Base-by-base conservation (phyloP, 371 early-diverging fungal species). In the Rhizopus microsporus region DNA sequence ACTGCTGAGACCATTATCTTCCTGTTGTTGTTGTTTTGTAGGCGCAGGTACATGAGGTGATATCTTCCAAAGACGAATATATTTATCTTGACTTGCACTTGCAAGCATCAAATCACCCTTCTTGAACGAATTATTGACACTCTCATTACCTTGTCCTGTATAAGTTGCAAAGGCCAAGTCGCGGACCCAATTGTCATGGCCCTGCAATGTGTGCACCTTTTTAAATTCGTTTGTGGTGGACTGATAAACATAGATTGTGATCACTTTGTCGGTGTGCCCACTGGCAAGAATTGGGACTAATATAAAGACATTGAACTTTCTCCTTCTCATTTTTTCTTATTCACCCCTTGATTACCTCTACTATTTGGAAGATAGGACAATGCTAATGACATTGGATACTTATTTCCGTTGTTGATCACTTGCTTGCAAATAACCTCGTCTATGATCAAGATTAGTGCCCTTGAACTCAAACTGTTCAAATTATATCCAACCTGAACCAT, bases 161-260 rank as follows among this genome's bases (percentile, higher is more conserved):
- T 82, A 88, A 7, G 84, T 86, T 0, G 87, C 87, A 56, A 93
- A 88, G 5, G 89, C 80, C 45, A 96, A 64, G 7, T 91, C 83
- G 4, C 94, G 87, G 23, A 96, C 87, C 98, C 98, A 97, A 62
- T 94, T 93, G 16, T 92, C 90, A 65, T 97, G 98, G 1, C 97
- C 98, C 40, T 86, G 83, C 13, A 97, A 75, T 7, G 82, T 67
- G 47, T 91, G 72, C 4, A 75, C 70, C 47, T 85, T 79, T 39
- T 66, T 71, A 69, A 94, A 95, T 77, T 84, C 53, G 3, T 57
- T 49, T 29, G 33, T 42, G 16, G 54, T 61, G 17, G 57, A 16
- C 46, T 68, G 67, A 51, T 67, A 67, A 16, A 78, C 64, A 57
- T 83, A 93, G n/a, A 92, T 66, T n/a, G 78, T 74, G 48, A 94